Evolutionary conservation across 257 asterid genomes (phyloP).

Genomic region (Lantana camara): DNA sequence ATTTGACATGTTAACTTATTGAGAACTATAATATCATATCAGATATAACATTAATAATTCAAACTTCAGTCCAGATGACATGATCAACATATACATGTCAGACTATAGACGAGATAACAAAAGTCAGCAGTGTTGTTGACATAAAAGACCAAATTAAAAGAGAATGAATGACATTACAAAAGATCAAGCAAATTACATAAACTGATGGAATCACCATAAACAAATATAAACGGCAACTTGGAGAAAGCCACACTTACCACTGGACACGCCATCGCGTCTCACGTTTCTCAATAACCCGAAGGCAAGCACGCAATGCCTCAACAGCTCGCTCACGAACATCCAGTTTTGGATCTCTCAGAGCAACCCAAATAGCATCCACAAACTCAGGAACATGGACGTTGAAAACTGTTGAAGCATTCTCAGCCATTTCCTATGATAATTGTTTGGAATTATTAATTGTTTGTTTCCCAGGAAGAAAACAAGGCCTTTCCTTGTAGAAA

Average conservation of each 20-base stretch:
- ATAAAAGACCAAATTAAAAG: too few relatives aligned
- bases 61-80: too few relatives aligned
- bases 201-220: slow-evolving; percentile 16
- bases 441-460: slow-evolving; percentile 3
- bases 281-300: slow-evolving; percentile 94
- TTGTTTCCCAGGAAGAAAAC: not conserved
- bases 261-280: slow-evolving; percentile 99
- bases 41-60: too few relatives aligned
- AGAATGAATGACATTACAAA: too few relatives aligned
- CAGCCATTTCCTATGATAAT: slow-evolving; percentile 91
- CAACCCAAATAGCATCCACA: slow-evolving; percentile 99
- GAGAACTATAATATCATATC: too few relatives aligned
- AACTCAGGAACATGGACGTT: slow-evolving; percentile 95
- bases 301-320: slow-evolving; percentile 98
- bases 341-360: slow-evolving; percentile 86
- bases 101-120: too few relatives aligned
- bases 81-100: too few relatives aligned
- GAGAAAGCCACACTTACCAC: slow-evolving; percentile 62
- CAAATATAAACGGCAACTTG: not conserved
- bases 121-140: too few relatives aligned
- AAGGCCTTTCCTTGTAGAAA: not conserved
- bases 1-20: too few relatives aligned
- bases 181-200: too few relatives aligned
- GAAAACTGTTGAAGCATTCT: slow-evolving; percentile 98
- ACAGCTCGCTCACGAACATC: slow-evolving; percentile 94